A percentile compares a stretch with the other conserved stretches of the same genome.
These are phyloP conservation scores for Cruciata laevipes DNA, from an alignment of 257 asterid genomes.

Conservation along the genomic window DNA sequence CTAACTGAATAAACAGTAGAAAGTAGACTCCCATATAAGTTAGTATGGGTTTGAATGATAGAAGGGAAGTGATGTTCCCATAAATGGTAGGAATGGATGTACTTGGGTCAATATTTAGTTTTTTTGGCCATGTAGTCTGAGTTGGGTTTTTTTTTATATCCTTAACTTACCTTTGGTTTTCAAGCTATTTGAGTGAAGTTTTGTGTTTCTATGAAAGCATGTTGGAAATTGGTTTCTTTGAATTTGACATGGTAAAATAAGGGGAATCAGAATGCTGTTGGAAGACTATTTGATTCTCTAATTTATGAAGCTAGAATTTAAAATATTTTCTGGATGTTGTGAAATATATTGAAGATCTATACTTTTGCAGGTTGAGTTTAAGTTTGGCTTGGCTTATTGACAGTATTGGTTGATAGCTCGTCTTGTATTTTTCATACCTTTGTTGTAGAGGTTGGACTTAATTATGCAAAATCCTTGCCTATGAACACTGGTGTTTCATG, in stretches of 20 bases:
- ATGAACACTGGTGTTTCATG: neutral
- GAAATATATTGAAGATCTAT: neutral
- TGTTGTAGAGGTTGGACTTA: neutral
- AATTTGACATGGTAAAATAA: neutral
- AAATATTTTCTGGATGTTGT: neutral
- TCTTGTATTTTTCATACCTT: neutral
- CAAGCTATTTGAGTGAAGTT: neutral
- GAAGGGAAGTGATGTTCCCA: neutral
- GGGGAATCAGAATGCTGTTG: neutral
- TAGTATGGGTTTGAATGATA: neutral
- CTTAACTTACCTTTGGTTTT: neutral
- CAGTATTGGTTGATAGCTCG: neutral
- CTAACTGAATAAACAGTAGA: neutral
- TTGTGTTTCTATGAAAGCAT: neutral
- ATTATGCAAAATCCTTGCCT: neutral
- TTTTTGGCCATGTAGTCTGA: neutral
- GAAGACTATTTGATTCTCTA: neutral
- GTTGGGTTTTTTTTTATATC: neutral
- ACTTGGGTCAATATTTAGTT: neutral
- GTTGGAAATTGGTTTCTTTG: neutral
- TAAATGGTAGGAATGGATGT: neutral
- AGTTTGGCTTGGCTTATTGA: neutral
- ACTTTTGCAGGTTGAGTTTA: neutral
- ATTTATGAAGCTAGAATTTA: neutral
- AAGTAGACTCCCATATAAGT: neutral